Evolutionary conservation across 1,284 basidiomycete genomes (phyloP).

Genomic region (Ceratobasidium sp.): DNA sequence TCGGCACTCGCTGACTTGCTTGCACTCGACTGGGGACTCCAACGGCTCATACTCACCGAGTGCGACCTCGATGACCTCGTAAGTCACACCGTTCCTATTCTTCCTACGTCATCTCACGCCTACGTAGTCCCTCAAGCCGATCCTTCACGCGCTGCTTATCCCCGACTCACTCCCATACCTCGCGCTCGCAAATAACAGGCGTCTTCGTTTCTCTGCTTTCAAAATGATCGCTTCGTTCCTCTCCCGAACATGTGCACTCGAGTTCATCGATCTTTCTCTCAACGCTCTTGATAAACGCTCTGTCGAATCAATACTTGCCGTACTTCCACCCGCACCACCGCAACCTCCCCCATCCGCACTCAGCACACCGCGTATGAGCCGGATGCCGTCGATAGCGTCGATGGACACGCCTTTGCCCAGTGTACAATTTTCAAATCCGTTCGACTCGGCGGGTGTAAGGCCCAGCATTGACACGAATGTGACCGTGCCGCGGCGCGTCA

Average conservation of each 20-base stretch:
- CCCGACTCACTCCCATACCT: constrained; percentile 84
- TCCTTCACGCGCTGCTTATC: constrained; percentile 90
- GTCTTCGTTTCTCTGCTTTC: constrained; percentile 82
- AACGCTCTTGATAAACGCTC: constrained; percentile 86
- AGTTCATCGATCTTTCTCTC: constrained; percentile 90
- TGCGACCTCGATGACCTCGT: constrained; percentile 84
- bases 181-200: constrained; percentile 87
- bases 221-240: constrained; percentile 77
- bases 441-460: constrained; percentile 5
- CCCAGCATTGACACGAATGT: constrained; percentile 35
- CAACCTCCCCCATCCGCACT: constrained; percentile 38
- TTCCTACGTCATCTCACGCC: constrained; percentile 42
- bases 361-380: constrained; percentile 19
- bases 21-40: constrained; percentile 87
- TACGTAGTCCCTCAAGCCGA: constrained; percentile 81
- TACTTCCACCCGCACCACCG: constrained; percentile 65
- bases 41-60: constrained; percentile 83
- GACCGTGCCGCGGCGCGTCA: constrained; percentile 27
- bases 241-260: constrained; percentile 73
- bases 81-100: constrained; percentile 51
- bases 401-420: constrained; percentile 15
- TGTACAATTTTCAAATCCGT: constrained; percentile 39
- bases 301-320: constrained; percentile 82
- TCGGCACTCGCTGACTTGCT: constrained; percentile 89
- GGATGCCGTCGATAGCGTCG: constrained; percentile 33